These are phyloP conservation scores for Limonium bicolor DNA, from an alignment of 148 eudicot genomes.

Conservation along the genomic window DNA sequence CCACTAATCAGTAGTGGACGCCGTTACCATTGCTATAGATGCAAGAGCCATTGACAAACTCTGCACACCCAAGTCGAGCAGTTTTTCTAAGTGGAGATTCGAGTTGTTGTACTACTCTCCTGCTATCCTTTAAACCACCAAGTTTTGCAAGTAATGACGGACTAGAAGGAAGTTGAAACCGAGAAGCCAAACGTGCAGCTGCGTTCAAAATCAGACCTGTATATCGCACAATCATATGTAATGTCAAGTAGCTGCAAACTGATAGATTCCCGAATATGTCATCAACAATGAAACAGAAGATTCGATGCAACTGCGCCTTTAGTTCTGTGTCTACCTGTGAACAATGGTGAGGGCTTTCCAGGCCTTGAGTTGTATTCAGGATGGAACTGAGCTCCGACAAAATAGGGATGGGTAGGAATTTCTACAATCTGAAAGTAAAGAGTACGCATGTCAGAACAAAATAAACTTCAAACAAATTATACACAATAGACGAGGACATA, in stretches of 20 bases:
- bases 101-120: conserved; percentile 7
- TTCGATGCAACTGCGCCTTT: conserved; percentile 12
- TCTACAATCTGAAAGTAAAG: conserved; percentile 56
- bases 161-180: conserved; percentile 15
- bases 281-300: too few relatives aligned
- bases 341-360: conserved; percentile 80
- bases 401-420: conserved; percentile 67
- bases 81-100: conserved; percentile 15
- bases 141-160: conserved; percentile 8
- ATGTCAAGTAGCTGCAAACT: background rate
- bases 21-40: conserved; percentile 50
- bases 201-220: conserved; percentile 90
- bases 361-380: conserved; percentile 96
- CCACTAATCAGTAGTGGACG: conserved; percentile 22
- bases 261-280: conserved; percentile 12
- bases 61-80: conserved; percentile 12
- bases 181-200: conserved; percentile 48
- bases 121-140: background rate
- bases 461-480: background rate
- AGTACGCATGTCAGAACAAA: background rate
- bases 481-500: too few relatives aligned
- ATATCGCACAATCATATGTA: background rate
- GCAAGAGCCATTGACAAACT: conserved; percentile 17
- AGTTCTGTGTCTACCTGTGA: conserved; percentile 38
- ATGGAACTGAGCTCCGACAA: conserved; percentile 87